Evolutionary conservation across 192 early-diverging fungal genomes (phyloP).

Genomic region (Podila epigama): DNA sequence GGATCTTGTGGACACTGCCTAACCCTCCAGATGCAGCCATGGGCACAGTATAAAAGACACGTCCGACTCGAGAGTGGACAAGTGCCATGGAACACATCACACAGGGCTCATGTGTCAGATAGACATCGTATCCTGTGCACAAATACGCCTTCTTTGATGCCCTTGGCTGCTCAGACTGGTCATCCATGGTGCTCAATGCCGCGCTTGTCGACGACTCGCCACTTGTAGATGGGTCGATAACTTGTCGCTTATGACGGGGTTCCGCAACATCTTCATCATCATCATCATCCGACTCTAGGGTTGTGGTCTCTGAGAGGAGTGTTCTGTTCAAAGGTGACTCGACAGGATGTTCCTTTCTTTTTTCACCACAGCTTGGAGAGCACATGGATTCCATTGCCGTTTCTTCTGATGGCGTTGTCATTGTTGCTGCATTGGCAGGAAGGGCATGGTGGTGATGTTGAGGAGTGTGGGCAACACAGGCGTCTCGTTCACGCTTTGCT

Average conservation of each 20-base stretch:
- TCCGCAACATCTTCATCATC: conserved; percentile 4
- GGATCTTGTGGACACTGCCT: conserved; percentile 71
- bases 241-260: conserved; percentile 19
- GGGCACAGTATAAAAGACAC: conserved; percentile 80
- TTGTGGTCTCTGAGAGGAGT: too few relatives aligned
- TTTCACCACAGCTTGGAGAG: conserved; percentile 20
- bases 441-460: conserved; percentile 8
- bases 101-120: conserved; percentile 85
- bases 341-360: conserved; percentile 25
- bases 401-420: neutral
- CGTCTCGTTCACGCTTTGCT: conserved; percentile 61
- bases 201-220: neutral
- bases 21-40: conserved; percentile 57
- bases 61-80: conserved; percentile 89
- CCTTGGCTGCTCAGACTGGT: neutral
- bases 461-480: neutral
- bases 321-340: neutral
- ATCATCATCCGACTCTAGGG: too few relatives aligned
- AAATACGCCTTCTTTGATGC: conserved; percentile 64
- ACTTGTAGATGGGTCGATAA: neutral
- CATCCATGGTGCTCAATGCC: neutral
- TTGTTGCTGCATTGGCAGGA: neutral
- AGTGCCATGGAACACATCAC: conserved; percentile 95
- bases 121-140: conserved; percentile 85
- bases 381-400: neutral